Percentiles rank a stretch among this genome's conserved stretches.
Conservation (phyloP, 306 rosid species). For the Citrullus colocynthis region DNA sequence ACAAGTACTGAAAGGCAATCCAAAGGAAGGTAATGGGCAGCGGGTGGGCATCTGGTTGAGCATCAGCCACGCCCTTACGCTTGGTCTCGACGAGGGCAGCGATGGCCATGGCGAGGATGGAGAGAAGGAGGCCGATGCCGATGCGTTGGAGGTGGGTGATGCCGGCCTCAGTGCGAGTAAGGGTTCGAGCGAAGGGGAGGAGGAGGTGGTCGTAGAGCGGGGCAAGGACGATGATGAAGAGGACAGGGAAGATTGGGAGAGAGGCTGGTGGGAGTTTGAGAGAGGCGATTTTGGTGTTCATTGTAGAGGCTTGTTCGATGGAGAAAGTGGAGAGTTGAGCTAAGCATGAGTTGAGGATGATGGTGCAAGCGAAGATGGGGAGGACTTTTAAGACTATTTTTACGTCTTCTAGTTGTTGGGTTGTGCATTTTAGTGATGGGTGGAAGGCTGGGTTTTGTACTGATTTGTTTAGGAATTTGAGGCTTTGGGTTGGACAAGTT, state of each 20-base stretch:
- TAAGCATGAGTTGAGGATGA: conserved; percentile 67
- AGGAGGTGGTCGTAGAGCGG: conserved; percentile 50
- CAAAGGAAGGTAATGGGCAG: conserved; percentile 59
- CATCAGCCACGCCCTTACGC: conserved; percentile 36
- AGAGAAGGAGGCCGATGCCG: conserved; percentile 50
- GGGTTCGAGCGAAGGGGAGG: conserved; percentile 39
- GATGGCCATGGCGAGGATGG: conserved; percentile 62
- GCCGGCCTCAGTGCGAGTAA: conserved; percentile 50
- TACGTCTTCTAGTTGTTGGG: conserved; percentile 56
- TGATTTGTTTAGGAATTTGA: conserved; percentile 43
- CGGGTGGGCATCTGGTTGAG: conserved; percentile 16
- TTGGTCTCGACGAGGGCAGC: conserved; percentile 76
- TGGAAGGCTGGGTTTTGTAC: conserved; percentile 24
- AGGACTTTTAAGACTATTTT: conserved; percentile 39
- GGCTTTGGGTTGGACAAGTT: conserved; percentile 12
- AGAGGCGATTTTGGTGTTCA: conserved; percentile 54
- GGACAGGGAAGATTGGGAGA: conserved; percentile 54
- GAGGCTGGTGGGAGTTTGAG: conserved; percentile 78
- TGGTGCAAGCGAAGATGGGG: conserved; percentile 59
- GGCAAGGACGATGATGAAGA: conserved; percentile 60
- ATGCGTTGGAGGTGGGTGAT: conserved; percentile 53
- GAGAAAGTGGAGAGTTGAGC: conserved; percentile 87
- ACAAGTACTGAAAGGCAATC: conserved; percentile 58
- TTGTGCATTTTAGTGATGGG: conserved; percentile 35
- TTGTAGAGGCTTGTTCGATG: conserved; percentile 72